Conservation (phyloP, 225 moss, liverwort and hornwort genomes). For the Asterella californica region DNA sequence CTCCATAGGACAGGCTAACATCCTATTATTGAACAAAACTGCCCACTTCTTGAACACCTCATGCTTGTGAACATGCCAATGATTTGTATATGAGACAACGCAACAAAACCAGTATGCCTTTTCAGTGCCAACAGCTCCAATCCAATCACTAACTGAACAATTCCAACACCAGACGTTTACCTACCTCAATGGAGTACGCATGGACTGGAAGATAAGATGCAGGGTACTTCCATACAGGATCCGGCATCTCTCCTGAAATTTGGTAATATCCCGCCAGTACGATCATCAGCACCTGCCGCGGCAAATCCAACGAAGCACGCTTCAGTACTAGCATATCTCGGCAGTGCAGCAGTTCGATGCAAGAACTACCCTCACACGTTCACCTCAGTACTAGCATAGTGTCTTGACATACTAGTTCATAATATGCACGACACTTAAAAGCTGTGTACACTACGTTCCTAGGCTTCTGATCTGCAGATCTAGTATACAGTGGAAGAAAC, state of each 20-base stretch:
- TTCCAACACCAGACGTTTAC: not conserved
- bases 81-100: not conserved
- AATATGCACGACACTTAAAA: not conserved
- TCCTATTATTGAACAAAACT: not conserved
- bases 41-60: not conserved
- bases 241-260: constrained; percentile 31
- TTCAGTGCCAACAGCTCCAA: too few relatives aligned
- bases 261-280: constrained; percentile 39
- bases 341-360: too few relatives aligned
- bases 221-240: constrained; percentile 53
- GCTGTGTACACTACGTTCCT: not conserved
- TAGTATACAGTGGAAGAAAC: too few relatives aligned
- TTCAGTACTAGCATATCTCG: not conserved
- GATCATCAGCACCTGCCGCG: constrained; percentile 44
- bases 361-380: not conserved
- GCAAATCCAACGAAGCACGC: not conserved
- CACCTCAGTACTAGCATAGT: not conserved
- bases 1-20: too few relatives aligned
- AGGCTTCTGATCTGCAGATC: too few relatives aligned
- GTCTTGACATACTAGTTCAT: not conserved
- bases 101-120: too few relatives aligned
- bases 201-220: constrained; percentile 45
- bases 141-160: too few relatives aligned
- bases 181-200: constrained; percentile 45
- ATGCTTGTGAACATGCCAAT: not conserved